These are phyloP conservation scores for Coffea humblotiana DNA, from an alignment of 305 asterid genomes.

Conservation along the genomic window DNA sequence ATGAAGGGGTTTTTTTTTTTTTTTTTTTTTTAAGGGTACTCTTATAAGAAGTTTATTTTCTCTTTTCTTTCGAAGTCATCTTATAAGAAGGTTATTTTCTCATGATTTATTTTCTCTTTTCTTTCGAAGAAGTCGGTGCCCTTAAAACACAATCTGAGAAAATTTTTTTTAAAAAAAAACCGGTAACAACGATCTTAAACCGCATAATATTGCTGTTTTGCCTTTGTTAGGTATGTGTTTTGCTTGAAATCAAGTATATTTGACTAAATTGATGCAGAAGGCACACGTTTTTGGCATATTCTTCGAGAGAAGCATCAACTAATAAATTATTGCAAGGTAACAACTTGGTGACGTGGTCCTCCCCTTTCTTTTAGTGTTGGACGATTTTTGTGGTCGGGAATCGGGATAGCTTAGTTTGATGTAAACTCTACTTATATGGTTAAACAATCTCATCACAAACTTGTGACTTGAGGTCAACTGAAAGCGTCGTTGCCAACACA, in stretches of 20 bases:
- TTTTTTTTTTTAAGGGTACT: no score
- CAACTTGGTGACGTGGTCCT: neutral
- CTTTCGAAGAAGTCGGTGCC: no score
- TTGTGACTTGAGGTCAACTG: slow-evolving; percentile 7
- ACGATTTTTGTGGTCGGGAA: neutral
- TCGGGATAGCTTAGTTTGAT: neutral
- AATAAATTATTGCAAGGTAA: neutral
- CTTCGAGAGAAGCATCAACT: neutral
- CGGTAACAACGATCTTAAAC: no score
- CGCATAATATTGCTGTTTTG: no score
- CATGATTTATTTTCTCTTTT: no score
- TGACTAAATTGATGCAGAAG: neutral
- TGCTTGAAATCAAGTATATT: neutral
- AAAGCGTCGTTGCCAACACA: neutral
- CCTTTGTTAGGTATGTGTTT: neutral
- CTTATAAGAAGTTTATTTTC: no score
- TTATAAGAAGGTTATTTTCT: no score
- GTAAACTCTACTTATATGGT: neutral
- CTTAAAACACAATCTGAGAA: no score
- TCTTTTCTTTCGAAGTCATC: no score
- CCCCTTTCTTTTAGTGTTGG: neutral
- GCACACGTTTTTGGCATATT: neutral
- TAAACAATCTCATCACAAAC: neutral
- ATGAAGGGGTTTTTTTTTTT: no score
- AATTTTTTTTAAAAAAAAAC: no score